phyloP scores from a whole-genome alignment of 805 yeast species.

The Metschnikowia lachancei region DNA sequence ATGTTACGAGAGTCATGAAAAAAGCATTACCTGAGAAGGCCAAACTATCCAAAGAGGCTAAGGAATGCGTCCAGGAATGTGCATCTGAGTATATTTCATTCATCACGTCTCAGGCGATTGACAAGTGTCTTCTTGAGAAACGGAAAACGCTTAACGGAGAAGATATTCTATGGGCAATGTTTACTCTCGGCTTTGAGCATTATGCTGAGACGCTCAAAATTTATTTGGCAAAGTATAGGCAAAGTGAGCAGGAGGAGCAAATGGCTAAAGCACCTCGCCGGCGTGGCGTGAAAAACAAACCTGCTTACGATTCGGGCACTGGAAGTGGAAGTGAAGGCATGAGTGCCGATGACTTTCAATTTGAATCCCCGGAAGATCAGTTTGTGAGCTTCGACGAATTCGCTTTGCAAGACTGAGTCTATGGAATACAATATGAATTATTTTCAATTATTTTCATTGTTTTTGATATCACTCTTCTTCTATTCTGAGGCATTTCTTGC shows the following conservation, averaged over 20 bases:
- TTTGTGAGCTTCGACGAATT: constrained; percentile 14
- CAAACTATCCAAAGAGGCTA: constrained; percentile 75
- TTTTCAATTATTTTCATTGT: background rate
- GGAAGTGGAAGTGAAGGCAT: constrained; percentile 6
- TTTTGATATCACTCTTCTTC: no score
- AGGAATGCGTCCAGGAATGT: constrained; percentile 73
- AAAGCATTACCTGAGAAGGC: constrained; percentile 69
- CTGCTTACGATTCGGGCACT: background rate
- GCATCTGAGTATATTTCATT: constrained; percentile 66
- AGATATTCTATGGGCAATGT: constrained; percentile 62
- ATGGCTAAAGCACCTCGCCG: constrained; percentile 10
- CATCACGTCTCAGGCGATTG: constrained; percentile 64
- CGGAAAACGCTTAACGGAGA: constrained; percentile 71
- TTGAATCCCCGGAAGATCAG: constrained; percentile 6
- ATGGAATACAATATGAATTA: background rate
- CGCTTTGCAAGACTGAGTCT: constrained; percentile 1
- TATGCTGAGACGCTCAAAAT: constrained; percentile 68
- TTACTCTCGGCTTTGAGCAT: constrained; percentile 64
- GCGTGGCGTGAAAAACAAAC: background rate
- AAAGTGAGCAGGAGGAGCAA: constrained; percentile 24
- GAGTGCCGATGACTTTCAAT: constrained; percentile 6
- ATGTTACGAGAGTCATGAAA: constrained; percentile 73
- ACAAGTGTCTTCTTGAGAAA: constrained; percentile 60
- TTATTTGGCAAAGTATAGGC: constrained; percentile 65
- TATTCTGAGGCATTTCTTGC: no score